These are phyloP conservation scores for Cyclaneusma minus DNA, from an alignment of 2,329 filamentous ascomycete genomes.

Conservation along the genomic window DNA sequence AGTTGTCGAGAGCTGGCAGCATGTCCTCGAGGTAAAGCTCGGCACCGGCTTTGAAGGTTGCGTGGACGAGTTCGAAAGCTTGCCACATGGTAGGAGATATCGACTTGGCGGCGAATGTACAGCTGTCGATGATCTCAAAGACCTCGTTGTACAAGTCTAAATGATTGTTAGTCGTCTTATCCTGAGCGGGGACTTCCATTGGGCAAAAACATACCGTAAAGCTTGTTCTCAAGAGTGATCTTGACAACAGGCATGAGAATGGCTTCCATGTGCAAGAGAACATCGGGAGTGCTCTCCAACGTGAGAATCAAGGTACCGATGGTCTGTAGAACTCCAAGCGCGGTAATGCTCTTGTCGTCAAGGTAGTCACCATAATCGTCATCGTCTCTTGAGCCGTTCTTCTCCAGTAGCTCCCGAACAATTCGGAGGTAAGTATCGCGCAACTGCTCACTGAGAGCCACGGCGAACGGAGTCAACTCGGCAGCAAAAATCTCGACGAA, in stretches of 20 bases:
- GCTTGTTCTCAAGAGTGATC: slow-evolving; percentile 92
- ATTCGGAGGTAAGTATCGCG: slow-evolving; percentile 93
- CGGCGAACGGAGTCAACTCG: slow-evolving; percentile 90
- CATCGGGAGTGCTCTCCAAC: slow-evolving; percentile 90
- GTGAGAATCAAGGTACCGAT: slow-evolving; percentile 96
- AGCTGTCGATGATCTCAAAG: slow-evolving; percentile 98
- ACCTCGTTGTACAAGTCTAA: slow-evolving; percentile 93
- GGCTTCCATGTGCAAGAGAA: slow-evolving; percentile 83
- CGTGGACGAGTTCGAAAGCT: slow-evolving; percentile 91
- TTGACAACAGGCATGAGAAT: slow-evolving; percentile 95
- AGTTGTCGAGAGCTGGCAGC: slow-evolving; percentile 95
- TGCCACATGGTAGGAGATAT: slow-evolving; percentile 98
- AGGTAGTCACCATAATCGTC: slow-evolving; percentile 78
- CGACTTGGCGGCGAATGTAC: slow-evolving; percentile 90
- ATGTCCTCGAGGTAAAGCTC: slow-evolving; percentile 98
- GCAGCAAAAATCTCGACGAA: slow-evolving; percentile 98
- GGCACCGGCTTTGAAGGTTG: slow-evolving; percentile 91
- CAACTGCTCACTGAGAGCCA: slow-evolving; percentile 88
- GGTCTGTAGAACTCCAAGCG: slow-evolving; percentile 87
- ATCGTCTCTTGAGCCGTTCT: slow-evolving; percentile 62
- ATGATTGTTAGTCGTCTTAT: slow-evolving; percentile 10
- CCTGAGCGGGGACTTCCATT: background rate
- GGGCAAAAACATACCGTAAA: slow-evolving; percentile 55
- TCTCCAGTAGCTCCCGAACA: slow-evolving; percentile 78
- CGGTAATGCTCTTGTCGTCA: slow-evolving; percentile 97